Evolutionary conservation across 148 eudicot genomes (phyloP).

Genomic region (Limonium bicolor): DNA sequence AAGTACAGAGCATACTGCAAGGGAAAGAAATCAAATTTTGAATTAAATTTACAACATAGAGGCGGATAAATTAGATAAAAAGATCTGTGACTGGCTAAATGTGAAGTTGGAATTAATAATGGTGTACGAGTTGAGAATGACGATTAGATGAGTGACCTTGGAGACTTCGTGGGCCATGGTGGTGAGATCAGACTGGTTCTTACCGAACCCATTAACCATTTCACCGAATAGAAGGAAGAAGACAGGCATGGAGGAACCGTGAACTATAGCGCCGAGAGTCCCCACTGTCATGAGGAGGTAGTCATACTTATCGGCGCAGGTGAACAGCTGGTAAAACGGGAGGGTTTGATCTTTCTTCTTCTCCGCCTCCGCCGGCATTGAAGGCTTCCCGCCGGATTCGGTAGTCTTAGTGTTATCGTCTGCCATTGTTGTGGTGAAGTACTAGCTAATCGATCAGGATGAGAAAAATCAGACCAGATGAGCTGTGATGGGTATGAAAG

Average conservation of each 20-base stretch:
- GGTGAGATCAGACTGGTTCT: conserved; percentile 68
- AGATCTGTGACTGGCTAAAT: conserved; percentile 17
- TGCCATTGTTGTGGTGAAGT: too few relatives aligned
- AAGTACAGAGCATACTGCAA: conserved; percentile 94
- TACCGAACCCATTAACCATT: conserved; percentile 94
- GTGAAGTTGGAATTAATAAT: too few relatives aligned
- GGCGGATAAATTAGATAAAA: not conserved
- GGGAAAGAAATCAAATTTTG: not conserved
- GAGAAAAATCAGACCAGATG: too few relatives aligned
- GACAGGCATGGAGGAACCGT: conserved; percentile 96
- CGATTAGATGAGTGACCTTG: conserved; percentile 28
- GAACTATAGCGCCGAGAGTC: conserved; percentile 68
- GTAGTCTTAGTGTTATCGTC: not conserved
- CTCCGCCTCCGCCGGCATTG: conserved; percentile 56
- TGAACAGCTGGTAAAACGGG: conserved; percentile 69
- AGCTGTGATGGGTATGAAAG: too few relatives aligned
- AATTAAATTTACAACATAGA: not conserved
- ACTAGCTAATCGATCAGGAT: too few relatives aligned
- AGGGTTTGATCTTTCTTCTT: conserved; percentile 86
- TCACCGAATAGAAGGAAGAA: conserved; percentile 86
- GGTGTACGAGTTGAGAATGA: not conserved
- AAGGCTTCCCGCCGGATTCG: too few relatives aligned
- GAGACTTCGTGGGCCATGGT: conserved; percentile 90
- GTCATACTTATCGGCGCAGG: conserved; percentile 77
- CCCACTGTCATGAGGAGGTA: conserved; percentile 49